Percentiles rank a stretch among this genome's conserved stretches.
Evolutionary conservation across 352 stramenopile genomes (phyloP).

Genomic region (Aphanomyces astaci): DNA sequence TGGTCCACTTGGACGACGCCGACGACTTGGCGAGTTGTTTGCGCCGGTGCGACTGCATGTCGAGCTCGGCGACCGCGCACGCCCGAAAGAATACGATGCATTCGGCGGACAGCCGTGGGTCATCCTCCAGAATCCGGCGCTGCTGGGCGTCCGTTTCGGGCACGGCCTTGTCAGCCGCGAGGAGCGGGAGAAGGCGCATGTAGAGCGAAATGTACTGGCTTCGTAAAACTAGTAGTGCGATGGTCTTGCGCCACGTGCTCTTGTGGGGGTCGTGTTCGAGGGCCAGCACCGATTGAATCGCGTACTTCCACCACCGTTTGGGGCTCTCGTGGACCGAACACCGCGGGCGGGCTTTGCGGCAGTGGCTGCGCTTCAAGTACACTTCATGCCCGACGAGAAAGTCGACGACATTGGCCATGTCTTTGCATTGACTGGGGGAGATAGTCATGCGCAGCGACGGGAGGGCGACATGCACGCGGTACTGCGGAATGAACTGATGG

Average conservation of each 20-base stretch:
- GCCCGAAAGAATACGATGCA: constrained; percentile 77
- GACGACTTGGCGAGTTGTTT: constrained; percentile 8
- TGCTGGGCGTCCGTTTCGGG: constrained; percentile 35
- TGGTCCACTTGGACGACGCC: constrained; percentile 5
- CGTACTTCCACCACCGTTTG: constrained; percentile 71
- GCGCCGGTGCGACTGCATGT: constrained; percentile 52
- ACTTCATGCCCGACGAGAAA: constrained; percentile 73
- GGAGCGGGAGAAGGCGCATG: constrained; percentile 54
- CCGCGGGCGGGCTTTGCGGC: constrained; percentile 48
- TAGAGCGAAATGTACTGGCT: constrained; percentile 72
- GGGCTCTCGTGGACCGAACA: constrained; percentile 41
- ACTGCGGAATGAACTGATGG: constrained; percentile 51
- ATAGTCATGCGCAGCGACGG: constrained; percentile 55
- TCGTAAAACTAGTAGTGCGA: constrained; percentile 17
- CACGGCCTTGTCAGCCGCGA: constrained; percentile 61
- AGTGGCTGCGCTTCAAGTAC: constrained; percentile 78
- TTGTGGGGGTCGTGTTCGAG: background rate
- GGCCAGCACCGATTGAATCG: constrained; percentile 48
- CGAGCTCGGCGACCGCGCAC: constrained; percentile 53
- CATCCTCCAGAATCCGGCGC: constrained; percentile 58
- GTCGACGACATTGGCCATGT: constrained; percentile 64
- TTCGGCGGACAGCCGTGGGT: constrained; percentile 42
- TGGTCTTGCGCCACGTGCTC: background rate
- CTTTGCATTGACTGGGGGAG: constrained; percentile 65
- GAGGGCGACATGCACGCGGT: constrained; percentile 63